Base-by-base conservation (phyloP, 805 yeast species). In the Metschnikowia rubicola region DNA sequence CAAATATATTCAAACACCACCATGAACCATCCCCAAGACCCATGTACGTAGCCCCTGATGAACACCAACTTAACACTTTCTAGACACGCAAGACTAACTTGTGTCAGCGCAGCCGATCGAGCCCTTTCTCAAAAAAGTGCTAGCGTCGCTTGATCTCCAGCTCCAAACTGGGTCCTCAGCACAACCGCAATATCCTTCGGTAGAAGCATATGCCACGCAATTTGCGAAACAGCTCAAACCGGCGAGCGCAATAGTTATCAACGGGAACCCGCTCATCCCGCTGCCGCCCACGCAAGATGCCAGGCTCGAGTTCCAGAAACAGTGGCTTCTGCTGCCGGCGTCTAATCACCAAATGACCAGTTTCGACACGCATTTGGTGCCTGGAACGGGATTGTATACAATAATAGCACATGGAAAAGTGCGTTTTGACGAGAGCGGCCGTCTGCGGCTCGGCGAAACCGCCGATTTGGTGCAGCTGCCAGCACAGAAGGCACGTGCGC, bases 351-450 rank as follows among this genome's bases (percentile, higher is more conserved):
- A 72, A 44, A 59, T 85, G 35, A 78, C 80, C n/a, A 77, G 83
- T 10, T 73, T 77, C 44, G 92, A 86, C 60, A 75, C 80, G 39
- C 94, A 86, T 58, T 66, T 79, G 48, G 75, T 86, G 9, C 87
- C 87, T 0, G 88, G 88, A 0, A 73, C 86, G 0, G 81, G 80
- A 1, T 70, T 77, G 0, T 62, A 73, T 34, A 71, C 84, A 8
- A 71, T 82, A 29, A 75, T 74, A 46, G 65, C 80, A 12, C 69
- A 78, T n/a, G 70, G 77, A 2, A 86, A 84, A 61, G 86, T 86
- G 10, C 72, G 83, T 50, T 86, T 86, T 56, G 94, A 87, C 63
- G 94, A 87, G 58, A 77, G 84, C 44, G 94, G 94, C 0, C 75
- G 70, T 50, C 83, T 81, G 50, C 77, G 82, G 59, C 57, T 78